Conservation (phyloP, 2,329 filamentous ascomycete species). For the Didymella segeticola region DNA sequence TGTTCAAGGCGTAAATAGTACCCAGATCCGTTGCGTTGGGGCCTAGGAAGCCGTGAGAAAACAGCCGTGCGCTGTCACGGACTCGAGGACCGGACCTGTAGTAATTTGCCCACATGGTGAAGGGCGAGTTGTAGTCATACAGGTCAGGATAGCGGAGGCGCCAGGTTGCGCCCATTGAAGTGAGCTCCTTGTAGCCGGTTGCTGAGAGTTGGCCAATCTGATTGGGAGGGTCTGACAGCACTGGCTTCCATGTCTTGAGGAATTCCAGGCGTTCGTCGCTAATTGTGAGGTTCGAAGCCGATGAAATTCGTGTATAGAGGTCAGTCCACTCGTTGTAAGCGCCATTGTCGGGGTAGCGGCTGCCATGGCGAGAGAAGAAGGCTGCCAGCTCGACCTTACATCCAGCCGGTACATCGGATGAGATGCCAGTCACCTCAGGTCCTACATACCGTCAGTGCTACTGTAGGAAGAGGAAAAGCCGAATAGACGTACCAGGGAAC, state of each 20-base stretch:
- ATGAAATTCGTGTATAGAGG: constrained; percentile 57
- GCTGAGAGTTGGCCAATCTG: constrained; percentile 67
- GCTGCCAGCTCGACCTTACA: constrained; percentile 68
- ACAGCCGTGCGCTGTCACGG: constrained; percentile 67
- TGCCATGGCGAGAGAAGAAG: constrained; percentile 67
- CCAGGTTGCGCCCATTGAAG: constrained; percentile 62
- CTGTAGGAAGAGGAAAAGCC: not conserved
- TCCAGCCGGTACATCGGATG: constrained; percentile 60
- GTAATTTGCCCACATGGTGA: constrained; percentile 70
- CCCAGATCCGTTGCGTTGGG: constrained; percentile 61
- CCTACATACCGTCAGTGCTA: constrained; percentile 45
- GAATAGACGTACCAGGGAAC: constrained; percentile 35
- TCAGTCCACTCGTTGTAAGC: constrained; percentile 64
- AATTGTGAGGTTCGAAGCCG: constrained; percentile 59
- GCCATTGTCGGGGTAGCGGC: constrained; percentile 66
- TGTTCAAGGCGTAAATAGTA: constrained; percentile 65
- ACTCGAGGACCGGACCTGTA: constrained; percentile 62
- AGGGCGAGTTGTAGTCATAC: constrained; percentile 56
- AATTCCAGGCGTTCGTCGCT: constrained; percentile 61
- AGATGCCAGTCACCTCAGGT: constrained; percentile 64
- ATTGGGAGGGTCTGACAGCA: constrained; percentile 60
- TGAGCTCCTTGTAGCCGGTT: constrained; percentile 68
- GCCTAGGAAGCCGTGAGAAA: constrained; percentile 67
- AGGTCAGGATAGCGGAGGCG: constrained; percentile 56
- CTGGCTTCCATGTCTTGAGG: constrained; percentile 64